Evolutionary conservation across 495 filamentous ascomycete genomes (phyloP).

Genomic region (Lophiostoma macrostomum): DNA sequence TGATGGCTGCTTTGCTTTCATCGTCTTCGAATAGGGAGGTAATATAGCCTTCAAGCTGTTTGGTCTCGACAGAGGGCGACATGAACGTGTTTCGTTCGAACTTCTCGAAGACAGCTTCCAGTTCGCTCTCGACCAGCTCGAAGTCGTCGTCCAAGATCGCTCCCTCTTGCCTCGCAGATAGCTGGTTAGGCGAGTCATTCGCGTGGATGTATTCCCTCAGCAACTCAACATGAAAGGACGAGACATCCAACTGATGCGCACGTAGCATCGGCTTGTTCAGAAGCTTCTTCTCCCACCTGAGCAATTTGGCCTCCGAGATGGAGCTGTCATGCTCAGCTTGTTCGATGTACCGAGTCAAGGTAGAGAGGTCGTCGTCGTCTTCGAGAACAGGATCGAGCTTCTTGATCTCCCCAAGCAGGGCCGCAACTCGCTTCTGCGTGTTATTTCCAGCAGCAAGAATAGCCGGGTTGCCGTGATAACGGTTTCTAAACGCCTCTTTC

Average conservation of each 20-base stretch:
- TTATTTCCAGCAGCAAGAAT: conserved; percentile 1
- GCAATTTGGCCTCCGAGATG: conserved; percentile 7
- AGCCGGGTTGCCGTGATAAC: not conserved
- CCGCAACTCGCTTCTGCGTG: conserved; percentile 4
- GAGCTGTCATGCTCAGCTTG: conserved; percentile 27
- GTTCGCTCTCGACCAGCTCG: conserved; percentile 24
- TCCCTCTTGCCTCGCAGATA: conserved; percentile 18
- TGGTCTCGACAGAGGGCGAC: conserved; percentile 3
- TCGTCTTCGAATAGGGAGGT: conserved; percentile 6
- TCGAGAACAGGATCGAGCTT: conserved; percentile 22
- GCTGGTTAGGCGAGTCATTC: not conserved
- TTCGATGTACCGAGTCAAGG: conserved; percentile 12
- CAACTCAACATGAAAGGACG: conserved; percentile 11
- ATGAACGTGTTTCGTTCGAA: conserved; percentile 23
- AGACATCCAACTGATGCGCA: conserved; percentile 8
- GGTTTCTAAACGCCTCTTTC: conserved; percentile 4
- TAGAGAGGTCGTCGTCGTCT: conserved; percentile 21
- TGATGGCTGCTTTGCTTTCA: not conserved
- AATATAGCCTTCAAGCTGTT: conserved; percentile 21
- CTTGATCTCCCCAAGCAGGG: conserved; percentile 20
- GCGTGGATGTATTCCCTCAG: conserved; percentile 11
- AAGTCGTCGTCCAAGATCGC: conserved; percentile 20
- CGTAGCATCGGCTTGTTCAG: conserved; percentile 4
- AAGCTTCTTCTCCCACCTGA: conserved; percentile 17
- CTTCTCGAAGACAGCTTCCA: conserved; percentile 15